Conservation (phyloP, 768 basidiomycete species). For the Tricholomella constricta region DNA sequence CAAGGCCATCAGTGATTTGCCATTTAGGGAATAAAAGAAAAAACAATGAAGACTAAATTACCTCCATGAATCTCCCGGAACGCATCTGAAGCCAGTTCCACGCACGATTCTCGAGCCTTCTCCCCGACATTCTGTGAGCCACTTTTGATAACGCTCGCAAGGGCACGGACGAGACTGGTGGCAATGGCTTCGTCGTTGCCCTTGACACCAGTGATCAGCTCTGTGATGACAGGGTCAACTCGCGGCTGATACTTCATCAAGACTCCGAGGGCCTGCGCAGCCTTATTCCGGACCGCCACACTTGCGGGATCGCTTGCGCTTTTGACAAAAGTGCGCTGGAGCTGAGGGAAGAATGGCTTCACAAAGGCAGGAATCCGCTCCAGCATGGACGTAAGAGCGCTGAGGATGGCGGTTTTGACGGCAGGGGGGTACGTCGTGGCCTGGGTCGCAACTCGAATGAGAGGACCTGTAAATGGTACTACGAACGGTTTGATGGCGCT, state of each 20-base stretch:
- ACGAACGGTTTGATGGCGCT: slow-evolving; percentile 91
- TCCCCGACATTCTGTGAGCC: slow-evolving; percentile 78
- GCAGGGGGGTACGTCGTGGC: slow-evolving; percentile 88
- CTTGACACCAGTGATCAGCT: slow-evolving; percentile 66
- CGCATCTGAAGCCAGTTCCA: slow-evolving; percentile 77
- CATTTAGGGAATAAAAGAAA: no score
- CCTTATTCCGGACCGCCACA: slow-evolving; percentile 75
- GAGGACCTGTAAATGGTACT: slow-evolving; percentile 92
- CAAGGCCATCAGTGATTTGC: slow-evolving; percentile 12
- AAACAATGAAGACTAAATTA: slow-evolving; percentile 27
- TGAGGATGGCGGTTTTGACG: slow-evolving; percentile 90
- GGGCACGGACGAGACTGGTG: slow-evolving; percentile 71
- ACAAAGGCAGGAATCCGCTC: slow-evolving; percentile 86
- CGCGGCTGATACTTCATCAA: slow-evolving; percentile 90
- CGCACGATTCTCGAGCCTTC: slow-evolving; percentile 67
- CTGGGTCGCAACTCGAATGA: slow-evolving; percentile 93
- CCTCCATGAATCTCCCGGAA: slow-evolving; percentile 76
- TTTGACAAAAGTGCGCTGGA: slow-evolving; percentile 96
- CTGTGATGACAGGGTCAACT: slow-evolving; percentile 93
- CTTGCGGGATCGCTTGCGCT: slow-evolving; percentile 82
- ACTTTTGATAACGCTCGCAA: slow-evolving; percentile 73
- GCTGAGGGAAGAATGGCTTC: slow-evolving; percentile 97
- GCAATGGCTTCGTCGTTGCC: slow-evolving; percentile 69
- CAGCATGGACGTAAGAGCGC: slow-evolving; percentile 83
- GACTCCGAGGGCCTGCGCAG: slow-evolving; percentile 82